Base-by-base conservation (phyloP, 305 asterid species). In the Salvia sclarea region DNA sequence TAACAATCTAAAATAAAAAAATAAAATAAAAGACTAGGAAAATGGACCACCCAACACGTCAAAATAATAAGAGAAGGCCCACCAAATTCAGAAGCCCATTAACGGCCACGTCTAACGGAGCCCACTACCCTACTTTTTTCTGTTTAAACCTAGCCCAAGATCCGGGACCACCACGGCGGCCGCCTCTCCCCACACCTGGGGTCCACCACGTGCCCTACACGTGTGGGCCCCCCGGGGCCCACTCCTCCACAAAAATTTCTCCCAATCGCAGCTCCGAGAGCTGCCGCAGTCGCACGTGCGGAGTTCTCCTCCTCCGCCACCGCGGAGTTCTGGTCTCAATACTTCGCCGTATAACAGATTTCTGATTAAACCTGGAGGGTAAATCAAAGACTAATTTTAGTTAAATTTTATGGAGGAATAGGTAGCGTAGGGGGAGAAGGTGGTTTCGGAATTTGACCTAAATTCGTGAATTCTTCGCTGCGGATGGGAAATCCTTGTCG, bases 81-180 rank as follows among this genome's bases (percentile, higher is more conserved):
- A 75, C 79, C 50, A 61, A 33, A 16, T 60, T 55, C 59, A 59
- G 61, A 76, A 69, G 78, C 76, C 81, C 76, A 78, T 70, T 76
- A 73, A 55, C 66, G 45, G 59, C 79, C 79, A 75, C 78, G 72
- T 64, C 71, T 22, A 3, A 44, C 8, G 61, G 62, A 57, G 75
- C 78, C 86, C 81, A 80, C 80, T 55, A 38, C 24, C 33, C 60
- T 37, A 35, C 66, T 71, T 61, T 47, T 55, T 48, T 70, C 44
- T 71, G 79, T 57, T 67, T 55, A 66, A 66, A 76, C 61, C 71
- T 41, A 50, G 76, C 78, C 74, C 74, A 41, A 24, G n/a, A 30
- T 22, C 35, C 48, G 74, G 82, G 85, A 74, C 82, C 82, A 79
- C 84, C 50, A n/a, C 48, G 35, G 61, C 70, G 64, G 77, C 76